Conservation (phyloP, 257 asterid species). For the Plantago ovata region DNA sequence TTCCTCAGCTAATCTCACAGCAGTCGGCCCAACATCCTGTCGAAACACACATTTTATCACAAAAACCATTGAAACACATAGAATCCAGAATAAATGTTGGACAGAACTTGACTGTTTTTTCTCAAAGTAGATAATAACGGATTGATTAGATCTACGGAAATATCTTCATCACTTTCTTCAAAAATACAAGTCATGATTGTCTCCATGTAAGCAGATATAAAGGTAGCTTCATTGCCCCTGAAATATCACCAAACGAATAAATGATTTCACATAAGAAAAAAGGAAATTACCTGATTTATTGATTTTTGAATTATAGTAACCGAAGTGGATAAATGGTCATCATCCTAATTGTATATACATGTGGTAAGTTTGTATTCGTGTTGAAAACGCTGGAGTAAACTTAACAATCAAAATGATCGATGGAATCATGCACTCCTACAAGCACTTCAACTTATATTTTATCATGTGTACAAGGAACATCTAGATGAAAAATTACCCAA, state of each 20-base stretch:
- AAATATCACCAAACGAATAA: conserved; percentile 24
- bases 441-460: too few relatives aligned
- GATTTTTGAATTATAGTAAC: too few relatives aligned
- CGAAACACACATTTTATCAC: not conserved
- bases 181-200: conserved; percentile 79
- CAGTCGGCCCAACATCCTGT: conserved; percentile 57
- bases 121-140: conserved; percentile 63
- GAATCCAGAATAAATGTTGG: not conserved
- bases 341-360: too few relatives aligned
- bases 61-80: not conserved
- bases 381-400: too few relatives aligned
- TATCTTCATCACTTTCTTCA: conserved; percentile 82
- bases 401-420: too few relatives aligned
- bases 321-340: too few relatives aligned
- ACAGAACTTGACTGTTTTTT: conserved; percentile 61
- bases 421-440: too few relatives aligned
- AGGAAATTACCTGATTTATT: too few relatives aligned
- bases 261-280: too few relatives aligned
- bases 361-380: too few relatives aligned
- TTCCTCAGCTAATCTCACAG: conserved; percentile 67
- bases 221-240: conserved; percentile 68
- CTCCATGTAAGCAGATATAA: conserved; percentile 79
- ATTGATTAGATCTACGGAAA: conserved; percentile 57
- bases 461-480: too few relatives aligned
- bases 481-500: too few relatives aligned